Evolutionary conservation across 1,284 basidiomycete genomes (phyloP).

Genomic region (Earliella scabrosa): DNA sequence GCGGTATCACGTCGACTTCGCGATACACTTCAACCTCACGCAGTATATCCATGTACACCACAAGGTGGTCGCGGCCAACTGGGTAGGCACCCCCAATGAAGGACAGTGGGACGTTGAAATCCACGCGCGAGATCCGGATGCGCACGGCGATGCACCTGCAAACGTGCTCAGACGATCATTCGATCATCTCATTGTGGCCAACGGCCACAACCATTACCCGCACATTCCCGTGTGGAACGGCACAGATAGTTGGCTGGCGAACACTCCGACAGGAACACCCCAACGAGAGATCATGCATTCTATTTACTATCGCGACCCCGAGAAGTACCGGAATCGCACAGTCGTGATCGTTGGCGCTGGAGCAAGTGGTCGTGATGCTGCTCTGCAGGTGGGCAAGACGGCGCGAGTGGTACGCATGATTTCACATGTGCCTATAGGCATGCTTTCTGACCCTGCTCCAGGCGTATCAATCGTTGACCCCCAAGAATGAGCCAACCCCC

Average conservation of each 20-base stretch:
- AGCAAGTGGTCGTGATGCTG: slow-evolving; percentile 53
- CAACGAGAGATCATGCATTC: slow-evolving; percentile 51
- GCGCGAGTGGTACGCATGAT: slow-evolving; percentile 45
- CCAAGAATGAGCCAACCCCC: slow-evolving; percentile 27
- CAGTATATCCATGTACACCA: slow-evolving; percentile 49
- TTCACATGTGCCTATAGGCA: neutral
- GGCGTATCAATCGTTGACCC: slow-evolving; percentile 48
- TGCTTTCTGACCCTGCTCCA: slow-evolving; percentile 16
- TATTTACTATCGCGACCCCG: slow-evolving; percentile 56
- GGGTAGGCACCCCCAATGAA: slow-evolving; percentile 44
- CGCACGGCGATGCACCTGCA: slow-evolving; percentile 5
- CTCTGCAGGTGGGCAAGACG: slow-evolving; percentile 43
- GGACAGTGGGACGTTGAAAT: slow-evolving; percentile 51
- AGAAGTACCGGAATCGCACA: slow-evolving; percentile 44
- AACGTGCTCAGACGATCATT: slow-evolving; percentile 31
- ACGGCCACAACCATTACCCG: slow-evolving; percentile 59
- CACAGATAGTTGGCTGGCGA: slow-evolving; percentile 50
- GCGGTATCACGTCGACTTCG: slow-evolving; percentile 51
- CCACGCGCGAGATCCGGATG: slow-evolving; percentile 12
- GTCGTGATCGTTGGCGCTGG: slow-evolving; percentile 58
- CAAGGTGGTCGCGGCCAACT: slow-evolving; percentile 47
- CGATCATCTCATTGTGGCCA: slow-evolving; percentile 59
- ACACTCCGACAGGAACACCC: slow-evolving; percentile 28
- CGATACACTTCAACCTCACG: slow-evolving; percentile 42
- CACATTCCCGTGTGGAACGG: slow-evolving; percentile 49